Conservation (phyloP, 306 rosid species). For the Senna siamea region DNA sequence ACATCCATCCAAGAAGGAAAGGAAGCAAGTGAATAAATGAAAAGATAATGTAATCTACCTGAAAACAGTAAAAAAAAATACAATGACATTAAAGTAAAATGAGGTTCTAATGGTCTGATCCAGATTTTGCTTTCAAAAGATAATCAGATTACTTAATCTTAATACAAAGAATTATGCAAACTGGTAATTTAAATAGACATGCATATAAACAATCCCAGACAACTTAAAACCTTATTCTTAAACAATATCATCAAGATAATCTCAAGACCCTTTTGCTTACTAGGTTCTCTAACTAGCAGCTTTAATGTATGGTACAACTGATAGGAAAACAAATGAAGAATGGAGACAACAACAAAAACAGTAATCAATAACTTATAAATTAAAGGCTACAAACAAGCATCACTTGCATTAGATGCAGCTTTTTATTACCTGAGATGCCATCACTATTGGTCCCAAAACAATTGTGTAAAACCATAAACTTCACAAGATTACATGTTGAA, state of each 20-base stretch:
- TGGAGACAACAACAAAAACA: background rate
- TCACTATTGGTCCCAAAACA: background rate
- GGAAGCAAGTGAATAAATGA: background rate
- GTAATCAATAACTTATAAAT: background rate
- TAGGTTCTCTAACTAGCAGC: background rate
- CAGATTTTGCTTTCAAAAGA: background rate
- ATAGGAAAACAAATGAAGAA: background rate
- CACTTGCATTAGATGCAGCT: background rate
- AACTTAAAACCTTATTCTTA: background rate
- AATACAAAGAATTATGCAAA: background rate
- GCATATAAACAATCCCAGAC: background rate
- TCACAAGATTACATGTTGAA: background rate
- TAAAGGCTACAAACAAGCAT: too few relatives aligned
- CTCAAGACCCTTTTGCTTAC: background rate
- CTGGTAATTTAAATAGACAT: background rate
- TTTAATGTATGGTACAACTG: background rate
- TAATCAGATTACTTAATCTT: background rate
- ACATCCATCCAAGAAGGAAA: background rate
- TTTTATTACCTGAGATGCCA: background rate
- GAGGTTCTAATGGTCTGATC: background rate
- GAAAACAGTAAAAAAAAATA: background rate
- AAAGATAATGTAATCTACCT: background rate
- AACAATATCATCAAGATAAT: background rate
- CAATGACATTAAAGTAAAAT: background rate
- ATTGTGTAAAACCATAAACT: background rate